phyloP scores from a whole-genome alignment of 768 basidiomycete species.

The Trametes sanguinea region DNA sequence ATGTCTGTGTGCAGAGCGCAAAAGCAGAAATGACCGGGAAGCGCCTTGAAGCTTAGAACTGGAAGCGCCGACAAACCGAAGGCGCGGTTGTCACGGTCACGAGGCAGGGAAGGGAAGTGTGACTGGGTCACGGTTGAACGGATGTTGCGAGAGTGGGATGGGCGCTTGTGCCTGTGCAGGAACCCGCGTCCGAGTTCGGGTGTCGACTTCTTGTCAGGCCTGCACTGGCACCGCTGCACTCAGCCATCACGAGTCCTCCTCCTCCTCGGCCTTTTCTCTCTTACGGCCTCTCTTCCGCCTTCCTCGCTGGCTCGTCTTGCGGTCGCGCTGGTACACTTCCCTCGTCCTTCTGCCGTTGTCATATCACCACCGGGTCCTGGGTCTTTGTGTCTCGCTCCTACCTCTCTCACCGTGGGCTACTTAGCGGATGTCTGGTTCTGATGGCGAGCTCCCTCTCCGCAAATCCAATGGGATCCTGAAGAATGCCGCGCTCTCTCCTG shows the following conservation, averaged over 20 bases:
- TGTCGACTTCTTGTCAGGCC: background rate
- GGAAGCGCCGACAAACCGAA: constrained; percentile 2
- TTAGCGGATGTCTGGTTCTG: constrained; percentile 22
- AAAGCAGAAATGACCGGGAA: background rate
- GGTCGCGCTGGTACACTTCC: constrained; percentile 3
- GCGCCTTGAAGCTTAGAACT: background rate
- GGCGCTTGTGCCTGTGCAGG: constrained; percentile 14
- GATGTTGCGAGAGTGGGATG: constrained; percentile 2
- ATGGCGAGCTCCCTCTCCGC: constrained; percentile 24
- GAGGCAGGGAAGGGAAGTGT: constrained; percentile 6
- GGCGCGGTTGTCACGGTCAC: constrained; percentile 17
- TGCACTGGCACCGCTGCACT: background rate
- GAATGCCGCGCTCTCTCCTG: constrained; percentile 28
- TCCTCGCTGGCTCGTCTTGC: background rate
- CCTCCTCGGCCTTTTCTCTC: background rate
- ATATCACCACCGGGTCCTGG: background rate
- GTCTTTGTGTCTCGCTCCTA: background rate
- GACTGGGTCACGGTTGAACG: constrained; percentile 22
- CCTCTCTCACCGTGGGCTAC: background rate
- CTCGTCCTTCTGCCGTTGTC: background rate
- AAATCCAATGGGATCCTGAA: constrained; percentile 17
- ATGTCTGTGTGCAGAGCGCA: constrained; percentile 8
- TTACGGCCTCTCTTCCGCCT: background rate
- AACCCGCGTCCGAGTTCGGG: background rate
- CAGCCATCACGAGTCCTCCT: background rate